phyloP scores from a whole-genome alignment of 2,329 filamentous ascomycete genomes.

The Blastomyces silverae region DNA sequence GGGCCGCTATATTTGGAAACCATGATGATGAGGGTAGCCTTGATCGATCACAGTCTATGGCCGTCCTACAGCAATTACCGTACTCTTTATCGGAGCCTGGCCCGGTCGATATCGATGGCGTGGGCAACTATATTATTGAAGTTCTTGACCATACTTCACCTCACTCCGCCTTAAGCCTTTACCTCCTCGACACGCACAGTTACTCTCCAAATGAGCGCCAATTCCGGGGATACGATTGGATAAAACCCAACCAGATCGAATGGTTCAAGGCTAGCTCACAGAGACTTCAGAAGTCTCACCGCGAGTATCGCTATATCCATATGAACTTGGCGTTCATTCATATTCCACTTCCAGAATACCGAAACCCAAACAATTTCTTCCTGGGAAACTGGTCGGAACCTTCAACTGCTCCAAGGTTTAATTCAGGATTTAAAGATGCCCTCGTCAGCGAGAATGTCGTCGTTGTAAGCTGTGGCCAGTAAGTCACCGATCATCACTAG shows the following conservation, averaged over 20 bases:
- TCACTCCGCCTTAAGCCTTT: conserved; percentile 89
- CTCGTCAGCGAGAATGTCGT: conserved; percentile 78
- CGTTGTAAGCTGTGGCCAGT: conserved; percentile 88
- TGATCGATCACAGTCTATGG: conserved; percentile 71
- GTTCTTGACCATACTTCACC: conserved; percentile 71
- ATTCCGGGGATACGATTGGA: conserved; percentile 93
- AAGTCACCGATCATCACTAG: conserved; percentile 37
- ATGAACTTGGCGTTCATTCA: conserved; percentile 97
- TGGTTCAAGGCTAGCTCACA: conserved; percentile 83
- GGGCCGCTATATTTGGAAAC: conserved; percentile 91
- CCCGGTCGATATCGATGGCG: conserved; percentile 74
- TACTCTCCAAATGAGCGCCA: conserved; percentile 85
- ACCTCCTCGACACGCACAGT: conserved; percentile 85
- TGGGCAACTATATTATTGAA: conserved; percentile 93
- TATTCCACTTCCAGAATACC: conserved; percentile 89
- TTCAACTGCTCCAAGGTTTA: conserved; percentile 81
- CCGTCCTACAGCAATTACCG: conserved; percentile 74
- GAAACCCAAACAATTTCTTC: conserved; percentile 51
- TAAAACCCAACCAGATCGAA: conserved; percentile 86
- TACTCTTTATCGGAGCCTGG: conserved; percentile 83
- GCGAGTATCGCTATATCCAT: conserved; percentile 81
- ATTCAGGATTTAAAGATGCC: conserved; percentile 87
- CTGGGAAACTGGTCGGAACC: conserved; percentile 73
- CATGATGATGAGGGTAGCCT: conserved; percentile 90
- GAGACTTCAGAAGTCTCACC: conserved; percentile 66